Percentiles rank a stretch among this genome's conserved stretches.
Evolutionary conservation across 306 rosid species (phyloP).

Genomic region (Hippophae gyantsensis): DNA sequence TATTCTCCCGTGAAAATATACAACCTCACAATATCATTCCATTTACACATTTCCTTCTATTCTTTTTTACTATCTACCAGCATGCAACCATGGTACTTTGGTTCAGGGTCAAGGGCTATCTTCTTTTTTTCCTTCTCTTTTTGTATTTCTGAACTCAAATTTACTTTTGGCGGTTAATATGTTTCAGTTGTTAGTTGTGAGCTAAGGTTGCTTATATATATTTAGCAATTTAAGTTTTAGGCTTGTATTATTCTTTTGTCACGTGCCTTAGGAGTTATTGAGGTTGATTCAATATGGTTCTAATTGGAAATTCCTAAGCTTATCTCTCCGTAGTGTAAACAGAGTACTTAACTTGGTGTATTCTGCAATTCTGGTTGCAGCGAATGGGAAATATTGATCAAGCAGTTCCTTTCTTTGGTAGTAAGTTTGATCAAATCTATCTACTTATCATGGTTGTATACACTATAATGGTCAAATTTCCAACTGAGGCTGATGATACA

Average conservation of each 20-base stretch:
- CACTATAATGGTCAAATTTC: slow-evolving; percentile 77
- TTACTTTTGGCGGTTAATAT: no score
- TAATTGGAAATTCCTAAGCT: not conserved
- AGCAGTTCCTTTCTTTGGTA: slow-evolving; percentile 86
- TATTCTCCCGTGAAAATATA: not conserved
- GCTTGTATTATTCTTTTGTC: no score
- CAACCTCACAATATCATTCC: not conserved
- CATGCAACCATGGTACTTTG: not conserved
- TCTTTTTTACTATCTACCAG: not conserved
- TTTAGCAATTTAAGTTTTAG: no score
- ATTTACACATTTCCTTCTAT: not conserved
- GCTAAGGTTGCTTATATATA: no score
- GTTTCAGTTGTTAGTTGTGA: no score
- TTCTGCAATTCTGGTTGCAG: slow-evolving; percentile 46
- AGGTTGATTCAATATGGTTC: not conserved
- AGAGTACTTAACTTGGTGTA: not conserved
- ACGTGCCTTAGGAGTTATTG: not conserved
- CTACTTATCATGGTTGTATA: slow-evolving; percentile 95
- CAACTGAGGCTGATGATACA: slow-evolving; percentile 83
- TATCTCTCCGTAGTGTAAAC: no score
- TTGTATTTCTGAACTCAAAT: no score
- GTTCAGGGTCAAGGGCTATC: no score
- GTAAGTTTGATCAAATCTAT: slow-evolving; percentile 67
- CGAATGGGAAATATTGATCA: slow-evolving; percentile 84
- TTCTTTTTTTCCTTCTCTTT: no score